Base-by-base conservation (phyloP, 768 basidiomycete genomes). In the Chalciporus chontae region DNA sequence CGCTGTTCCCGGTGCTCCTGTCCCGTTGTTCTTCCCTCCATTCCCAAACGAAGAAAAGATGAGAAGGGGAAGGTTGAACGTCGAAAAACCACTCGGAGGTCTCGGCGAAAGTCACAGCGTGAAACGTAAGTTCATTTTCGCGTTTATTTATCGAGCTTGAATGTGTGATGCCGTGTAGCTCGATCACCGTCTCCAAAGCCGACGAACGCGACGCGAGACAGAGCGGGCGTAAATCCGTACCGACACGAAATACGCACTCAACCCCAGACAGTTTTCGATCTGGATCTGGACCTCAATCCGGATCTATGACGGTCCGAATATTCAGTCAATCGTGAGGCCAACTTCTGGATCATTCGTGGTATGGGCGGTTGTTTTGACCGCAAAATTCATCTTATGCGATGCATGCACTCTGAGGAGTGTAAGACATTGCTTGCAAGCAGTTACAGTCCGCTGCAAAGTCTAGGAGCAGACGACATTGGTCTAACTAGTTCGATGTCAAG, bases 1-100 rank as follows among this genome's bases (percentile, higher is more conserved):
- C 15, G 48, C 55, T 34, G 10, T 55, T 44, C 85, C 85, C 8
- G 87, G 86, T 57, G 83, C 83, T 10, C 85, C 86, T 0, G 83
- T 84, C 15, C 87, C 85, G 15, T 63, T 89, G 37, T 91, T 93
- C 76, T 90, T 91, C 71, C 90, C 90, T 32, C 91, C 91, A 10
- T 93, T 91, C 66, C 90, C 90, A 1, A 91, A 90, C 61, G 90
- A 91, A 69, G 90, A 91, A 65, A 92, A 90, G 69, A 90, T 93
- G 87, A 83, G 90, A 45, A 77, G 84, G 21, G 90, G 90, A 1
- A 77, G 78, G 49, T 78, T 91, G 66, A 90, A 87, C 60, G 83
- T 82, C 18, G 88, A 90, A 66, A 85, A 84, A 23, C 90, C 88
- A 1, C 75, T 91, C 50, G 90, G 85, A 5, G 67, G 81, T 39